Evolutionary conservation across 805 yeast species (phyloP).

Genomic region (Zygosaccharomyces bailii): DNA sequence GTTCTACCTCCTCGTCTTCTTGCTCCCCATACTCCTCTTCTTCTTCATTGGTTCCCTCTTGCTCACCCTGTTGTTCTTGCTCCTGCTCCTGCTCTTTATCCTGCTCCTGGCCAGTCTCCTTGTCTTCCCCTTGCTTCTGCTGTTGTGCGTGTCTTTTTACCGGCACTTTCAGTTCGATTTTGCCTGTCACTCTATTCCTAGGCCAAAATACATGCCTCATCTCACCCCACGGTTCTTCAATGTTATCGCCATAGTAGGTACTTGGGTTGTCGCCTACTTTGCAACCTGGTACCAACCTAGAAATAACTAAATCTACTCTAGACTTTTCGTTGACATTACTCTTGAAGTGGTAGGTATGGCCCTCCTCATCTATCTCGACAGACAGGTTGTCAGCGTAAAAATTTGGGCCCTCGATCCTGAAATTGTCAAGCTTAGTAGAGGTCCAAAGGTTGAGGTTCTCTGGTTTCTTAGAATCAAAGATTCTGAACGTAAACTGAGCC

Average conservation of each 20-base stretch:
- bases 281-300: slow-evolving; percentile 68
- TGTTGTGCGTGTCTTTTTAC: slow-evolving; percentile 11
- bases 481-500: slow-evolving; percentile 90
- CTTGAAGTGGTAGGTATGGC: slow-evolving; percentile 50
- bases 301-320: slow-evolving; percentile 63
- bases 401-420: slow-evolving; percentile 65
- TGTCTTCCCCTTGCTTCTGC: slow-evolving; percentile 12
- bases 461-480: slow-evolving; percentile 43
- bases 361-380: slow-evolving; percentile 57
- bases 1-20: slow-evolving; percentile 17
- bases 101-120: slow-evolving; percentile 10
- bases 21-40: slow-evolving; percentile 15
- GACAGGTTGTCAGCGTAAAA: slow-evolving; percentile 74
- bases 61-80: slow-evolving; percentile 12
- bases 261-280: slow-evolving; percentile 87
- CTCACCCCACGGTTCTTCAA: slow-evolving; percentile 88
- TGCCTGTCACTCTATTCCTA: slow-evolving; percentile 68
- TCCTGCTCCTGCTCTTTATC: slow-evolving; percentile 8
- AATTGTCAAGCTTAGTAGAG: slow-evolving; percentile 81
- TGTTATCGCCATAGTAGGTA: slow-evolving; percentile 82
- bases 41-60: slow-evolving; percentile 19
- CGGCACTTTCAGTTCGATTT: slow-evolving; percentile 44
- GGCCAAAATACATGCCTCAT: slow-evolving; percentile 99
- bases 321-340: slow-evolving; percentile 68
- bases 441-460: slow-evolving; percentile 62